Evolutionary conservation across 106 monocot genomes (phyloP).

Genomic region (Cymbidium sinense): DNA sequence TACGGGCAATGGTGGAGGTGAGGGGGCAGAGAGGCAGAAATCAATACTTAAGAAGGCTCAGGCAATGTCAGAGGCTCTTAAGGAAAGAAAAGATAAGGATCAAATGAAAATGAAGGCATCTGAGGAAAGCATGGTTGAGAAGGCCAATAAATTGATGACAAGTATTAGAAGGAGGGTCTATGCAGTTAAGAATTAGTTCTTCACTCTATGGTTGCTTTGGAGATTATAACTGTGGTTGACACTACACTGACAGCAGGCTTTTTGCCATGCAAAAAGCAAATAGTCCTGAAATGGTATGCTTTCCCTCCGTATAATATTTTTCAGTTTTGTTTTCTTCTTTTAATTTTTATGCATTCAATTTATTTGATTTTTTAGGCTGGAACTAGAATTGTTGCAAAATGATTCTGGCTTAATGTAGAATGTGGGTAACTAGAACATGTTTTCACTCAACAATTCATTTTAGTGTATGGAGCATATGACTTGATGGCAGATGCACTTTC

Average conservation of each 20-base stretch:
- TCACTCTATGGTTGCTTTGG: background rate
- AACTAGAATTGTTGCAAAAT: background rate
- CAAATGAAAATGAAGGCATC: constrained; percentile 18
- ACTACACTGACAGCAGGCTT: background rate
- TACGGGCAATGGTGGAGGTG: constrained; percentile 38
- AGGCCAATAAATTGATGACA: constrained; percentile 41
- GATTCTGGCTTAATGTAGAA: background rate
- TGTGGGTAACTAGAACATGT: background rate
- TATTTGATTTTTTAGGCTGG: background rate
- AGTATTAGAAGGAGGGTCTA: constrained; percentile 52
- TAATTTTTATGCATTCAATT: background rate
- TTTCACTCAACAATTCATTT: too few relatives aligned
- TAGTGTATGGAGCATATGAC: too few relatives aligned
- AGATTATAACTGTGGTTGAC: background rate
- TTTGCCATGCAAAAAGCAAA: background rate
- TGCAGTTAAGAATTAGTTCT: constrained; percentile 12
- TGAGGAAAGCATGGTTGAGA: constrained; percentile 31
- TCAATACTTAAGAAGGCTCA: constrained; percentile 59
- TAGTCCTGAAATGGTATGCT: background rate
- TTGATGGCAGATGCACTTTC: too few relatives aligned
- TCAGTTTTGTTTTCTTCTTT: background rate
- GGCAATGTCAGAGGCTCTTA: constrained; percentile 66
- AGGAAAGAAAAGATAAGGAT: constrained; percentile 27
- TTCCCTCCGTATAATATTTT: background rate
- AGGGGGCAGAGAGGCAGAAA: constrained; percentile 25